Conservation (phyloP, 306 rosid species). For the Glycine soja region DNA sequence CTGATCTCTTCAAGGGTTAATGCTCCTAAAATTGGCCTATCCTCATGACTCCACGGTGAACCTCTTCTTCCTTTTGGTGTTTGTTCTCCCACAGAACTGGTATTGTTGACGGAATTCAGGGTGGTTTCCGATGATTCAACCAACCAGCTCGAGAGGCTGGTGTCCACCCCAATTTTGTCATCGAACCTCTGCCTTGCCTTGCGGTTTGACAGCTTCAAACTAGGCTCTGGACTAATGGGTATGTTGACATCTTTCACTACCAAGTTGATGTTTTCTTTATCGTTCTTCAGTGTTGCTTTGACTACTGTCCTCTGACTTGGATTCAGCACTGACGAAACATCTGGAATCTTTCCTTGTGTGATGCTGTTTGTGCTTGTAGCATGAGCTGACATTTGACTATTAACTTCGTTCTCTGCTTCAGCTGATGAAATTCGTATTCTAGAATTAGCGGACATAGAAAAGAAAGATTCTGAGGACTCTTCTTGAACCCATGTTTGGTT, state of each 20-base stretch:
- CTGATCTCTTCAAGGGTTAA: slow-evolving; percentile 60
- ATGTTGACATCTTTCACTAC: slow-evolving; percentile 40
- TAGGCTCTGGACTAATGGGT: slow-evolving; percentile 51
- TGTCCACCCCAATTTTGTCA: slow-evolving; percentile 59
- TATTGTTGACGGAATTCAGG: slow-evolving; percentile 44
- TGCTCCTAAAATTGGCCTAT: slow-evolving; percentile 74
- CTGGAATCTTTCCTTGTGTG: slow-evolving; percentile 23
- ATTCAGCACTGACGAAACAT: slow-evolving; percentile 41
- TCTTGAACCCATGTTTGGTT: slow-evolving; percentile 38
- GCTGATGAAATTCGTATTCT: slow-evolving; percentile 52
- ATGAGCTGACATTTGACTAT: slow-evolving; percentile 50
- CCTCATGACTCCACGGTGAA: slow-evolving; percentile 51
- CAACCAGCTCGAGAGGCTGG: slow-evolving; percentile 92
- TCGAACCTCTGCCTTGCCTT: slow-evolving; percentile 34
- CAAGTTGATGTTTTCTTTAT: slow-evolving; percentile 66
- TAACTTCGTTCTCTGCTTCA: slow-evolving; percentile 68
- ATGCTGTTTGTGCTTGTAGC: neutral
- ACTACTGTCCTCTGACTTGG: slow-evolving; percentile 56
- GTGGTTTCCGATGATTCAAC: slow-evolving; percentile 64
- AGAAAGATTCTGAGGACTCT: slow-evolving; percentile 82
- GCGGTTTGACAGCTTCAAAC: slow-evolving; percentile 46
- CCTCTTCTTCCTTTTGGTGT: slow-evolving; percentile 49
- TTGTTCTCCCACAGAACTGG: slow-evolving; percentile 48
- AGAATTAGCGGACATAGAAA: slow-evolving; percentile 67
- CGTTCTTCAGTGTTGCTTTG: slow-evolving; percentile 48